Evolutionary conservation across 2,329 filamentous ascomycete genomes (phyloP).

Genomic region (Orbilia blumenaviensis): DNA sequence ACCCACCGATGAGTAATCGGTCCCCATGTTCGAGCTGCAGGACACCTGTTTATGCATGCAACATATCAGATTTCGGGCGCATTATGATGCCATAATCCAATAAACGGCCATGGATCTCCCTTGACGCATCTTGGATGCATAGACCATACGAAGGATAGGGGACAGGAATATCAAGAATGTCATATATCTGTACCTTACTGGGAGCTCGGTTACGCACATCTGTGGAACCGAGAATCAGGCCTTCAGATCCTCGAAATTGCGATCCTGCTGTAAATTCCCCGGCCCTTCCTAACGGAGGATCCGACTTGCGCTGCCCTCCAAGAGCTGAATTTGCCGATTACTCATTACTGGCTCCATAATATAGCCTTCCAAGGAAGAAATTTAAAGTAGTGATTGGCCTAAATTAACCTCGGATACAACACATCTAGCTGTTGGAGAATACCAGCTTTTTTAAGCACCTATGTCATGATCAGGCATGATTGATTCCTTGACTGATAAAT

Average conservation of each 20-base stretch:
- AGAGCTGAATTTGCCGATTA: slow-evolving; percentile 35
- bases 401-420: slow-evolving; percentile 44
- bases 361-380: not conserved
- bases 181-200: not conserved
- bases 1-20: slow-evolving; percentile 41
- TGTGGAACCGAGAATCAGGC: slow-evolving; percentile 29
- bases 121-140: not conserved
- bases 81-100: slow-evolving; percentile 16
- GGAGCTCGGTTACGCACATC: slow-evolving; percentile 9
- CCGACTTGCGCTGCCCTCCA: slow-evolving; percentile 24
- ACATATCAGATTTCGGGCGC: slow-evolving; percentile 28
- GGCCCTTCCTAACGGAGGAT: slow-evolving; percentile 29
- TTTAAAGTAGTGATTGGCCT: slow-evolving; percentile 5
- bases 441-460: not conserved
- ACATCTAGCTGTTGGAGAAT: slow-evolving; percentile 38
- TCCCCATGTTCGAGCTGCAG: slow-evolving; percentile 22
- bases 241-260: slow-evolving; percentile 7
- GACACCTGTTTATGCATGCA: slow-evolving; percentile 29
- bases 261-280: not conserved
- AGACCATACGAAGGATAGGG: not conserved
- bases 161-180: not conserved
- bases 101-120: slow-evolving; percentile 23
- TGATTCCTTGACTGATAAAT: too few species aligned
- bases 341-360: slow-evolving; percentile 10
- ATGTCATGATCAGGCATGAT: not conserved